phyloP scores from a whole-genome alignment of 73 alveolate species.

The Paraurostyla sp. region DNA sequence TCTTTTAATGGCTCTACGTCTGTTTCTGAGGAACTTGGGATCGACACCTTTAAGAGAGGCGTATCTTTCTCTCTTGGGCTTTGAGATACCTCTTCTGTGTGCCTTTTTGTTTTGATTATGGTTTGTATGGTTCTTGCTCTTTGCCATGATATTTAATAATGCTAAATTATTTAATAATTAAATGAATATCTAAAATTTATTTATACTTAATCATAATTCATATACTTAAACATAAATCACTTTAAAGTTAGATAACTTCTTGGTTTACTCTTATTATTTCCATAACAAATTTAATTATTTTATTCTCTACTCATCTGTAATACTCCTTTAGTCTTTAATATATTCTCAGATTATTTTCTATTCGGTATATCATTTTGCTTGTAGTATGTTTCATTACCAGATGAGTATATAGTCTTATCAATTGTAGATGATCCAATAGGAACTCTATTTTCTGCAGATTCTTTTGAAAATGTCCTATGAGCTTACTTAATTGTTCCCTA shows the following conservation, averaged over 20 bases:
- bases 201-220: too few species aligned
- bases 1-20: conserved; percentile 71
- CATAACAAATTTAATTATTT: too few species aligned
- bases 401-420: too few species aligned
- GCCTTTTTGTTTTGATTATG: conserved; percentile 76
- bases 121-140: conserved; percentile 77
- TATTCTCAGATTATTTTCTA: too few species aligned
- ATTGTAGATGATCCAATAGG: not conserved
- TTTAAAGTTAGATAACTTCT: too few species aligned
- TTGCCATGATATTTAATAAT: conserved; percentile 74
- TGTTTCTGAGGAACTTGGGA: conserved; percentile 74
- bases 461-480: conserved; percentile 31
- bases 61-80: conserved; percentile 91
- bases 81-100: conserved; percentile 91
- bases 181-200: too few species aligned
- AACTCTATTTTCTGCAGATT: not conserved
- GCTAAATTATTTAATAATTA: conserved; percentile 37
- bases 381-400: too few species aligned
- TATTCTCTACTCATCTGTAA: too few species aligned
- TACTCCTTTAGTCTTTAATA: too few species aligned
- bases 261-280: too few species aligned
- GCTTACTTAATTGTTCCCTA: not conserved
- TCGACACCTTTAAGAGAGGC: conserved; percentile 83
- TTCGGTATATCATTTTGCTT: too few species aligned
- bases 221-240: too few species aligned